Base-by-base conservation (phyloP, 208 protist genomes). In the Leptomonas pyrrhocoris region DNA sequence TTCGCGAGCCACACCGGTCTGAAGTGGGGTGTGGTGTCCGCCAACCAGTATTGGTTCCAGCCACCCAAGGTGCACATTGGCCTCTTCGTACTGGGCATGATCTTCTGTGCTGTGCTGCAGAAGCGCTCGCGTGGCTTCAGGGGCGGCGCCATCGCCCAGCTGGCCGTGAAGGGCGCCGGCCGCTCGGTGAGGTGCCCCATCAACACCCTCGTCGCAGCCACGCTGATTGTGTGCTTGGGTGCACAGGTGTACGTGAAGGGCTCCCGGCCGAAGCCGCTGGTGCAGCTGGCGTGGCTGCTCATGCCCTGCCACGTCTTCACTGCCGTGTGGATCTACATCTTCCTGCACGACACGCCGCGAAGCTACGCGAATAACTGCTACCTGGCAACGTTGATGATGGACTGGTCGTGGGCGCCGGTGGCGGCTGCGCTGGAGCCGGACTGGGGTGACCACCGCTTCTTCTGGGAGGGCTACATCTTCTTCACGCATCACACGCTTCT, bases 261-360 rank as follows among this genome's bases (percentile, higher is more conserved):
- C 9, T 54, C 61, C 21, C 75, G 89, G 0, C 77, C 79, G 30
- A 68, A 82, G 53, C 84, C 85, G 27, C 67, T 92, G n/a, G 77
- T 94, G n/a, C 89, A 94, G 71, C 68, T 94, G 8, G 79, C 81
- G 23, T 94, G 89, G 89, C 66, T 94, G 57, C 64, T 94, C 27
- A 94, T 94, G 89, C 89, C 89, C 23, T 94, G 89, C 79, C 89
- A 94, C 64, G 34, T 94, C 45, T 83, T 86, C 42, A 89, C 84
- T 11, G 65, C 79, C 11, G 58, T 77, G 31, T 94, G 89, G 89
- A 53, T 68, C 25, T 81, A 67, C 36, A 66, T 92, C 8, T 74
- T 94, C 0, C 45, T 83, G 18, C 55, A 70, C 59, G 51, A 78
- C 40, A 43, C 15, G 34, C 68, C 72, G 25, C 48, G 30, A 18